phyloP scores from a whole-genome alignment of 2,329 filamentous ascomycete genomes.

The Leptographium flavum region DNA sequence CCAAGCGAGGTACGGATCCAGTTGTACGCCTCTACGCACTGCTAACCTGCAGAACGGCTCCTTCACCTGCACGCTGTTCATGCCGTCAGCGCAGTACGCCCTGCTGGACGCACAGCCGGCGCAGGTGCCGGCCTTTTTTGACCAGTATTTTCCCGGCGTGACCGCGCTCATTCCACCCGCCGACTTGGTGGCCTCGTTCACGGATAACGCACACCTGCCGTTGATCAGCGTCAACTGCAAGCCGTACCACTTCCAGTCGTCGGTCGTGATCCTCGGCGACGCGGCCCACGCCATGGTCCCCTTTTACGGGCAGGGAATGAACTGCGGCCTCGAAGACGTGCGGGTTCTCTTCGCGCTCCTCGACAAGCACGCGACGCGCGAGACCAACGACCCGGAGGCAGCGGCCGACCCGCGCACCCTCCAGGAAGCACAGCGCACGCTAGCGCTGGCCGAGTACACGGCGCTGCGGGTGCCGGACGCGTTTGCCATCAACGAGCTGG shows the following conservation, averaged over 20 bases:
- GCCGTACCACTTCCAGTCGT: constrained; percentile 68
- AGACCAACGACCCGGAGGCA: constrained; percentile 10
- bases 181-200: constrained; percentile 62
- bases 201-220: constrained; percentile 73
- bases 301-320: constrained; percentile 98
- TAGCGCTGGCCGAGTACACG: constrained; percentile 66
- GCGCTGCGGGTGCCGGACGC: constrained; percentile 61
- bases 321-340: constrained; percentile 89
- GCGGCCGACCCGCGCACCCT: constrained; percentile 26
- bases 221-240: constrained; percentile 87
- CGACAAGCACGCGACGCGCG: constrained; percentile 44
- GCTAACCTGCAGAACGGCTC: constrained; percentile 53
- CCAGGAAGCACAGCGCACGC: constrained; percentile 50
- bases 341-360: constrained; percentile 72
- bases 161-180: constrained; percentile 52
- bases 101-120: constrained; percentile 49
- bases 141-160: constrained; percentile 75
- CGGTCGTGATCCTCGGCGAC: constrained; percentile 78
- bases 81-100: constrained; percentile 56
- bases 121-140: constrained; percentile 58
- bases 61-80: constrained; percentile 90
- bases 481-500: constrained; percentile 82
- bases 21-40: background rate
- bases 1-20: constrained; percentile 43
- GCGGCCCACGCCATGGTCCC: constrained; percentile 96